phyloP scores from a whole-genome alignment of 1,284 basidiomycete species.

The Gomphus bonarii region DNA sequence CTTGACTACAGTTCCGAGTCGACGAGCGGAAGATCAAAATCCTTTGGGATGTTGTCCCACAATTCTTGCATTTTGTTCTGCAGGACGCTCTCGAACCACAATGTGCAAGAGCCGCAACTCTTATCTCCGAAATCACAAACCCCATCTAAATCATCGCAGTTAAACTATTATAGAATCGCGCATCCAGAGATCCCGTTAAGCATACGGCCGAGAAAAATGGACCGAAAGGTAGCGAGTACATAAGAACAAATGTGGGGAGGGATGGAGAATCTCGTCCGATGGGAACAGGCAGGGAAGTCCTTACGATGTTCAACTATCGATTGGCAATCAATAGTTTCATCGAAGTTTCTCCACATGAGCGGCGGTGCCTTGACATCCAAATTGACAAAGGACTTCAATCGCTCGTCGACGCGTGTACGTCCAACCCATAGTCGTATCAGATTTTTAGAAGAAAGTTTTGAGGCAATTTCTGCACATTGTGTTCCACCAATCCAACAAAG shows the following conservation, averaged over 20 bases:
- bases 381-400: neutral
- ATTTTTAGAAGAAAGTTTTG: neutral
- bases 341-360: neutral
- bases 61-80: slow-evolving; percentile 1
- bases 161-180: neutral
- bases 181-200: neutral
- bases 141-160: no score
- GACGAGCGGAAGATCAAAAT: slow-evolving; percentile 3
- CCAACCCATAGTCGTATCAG: neutral
- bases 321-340: no score
- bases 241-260: no score
- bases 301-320: no score
- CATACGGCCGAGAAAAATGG: neutral
- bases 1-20: neutral
- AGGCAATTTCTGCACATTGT: neutral
- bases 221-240: no score
- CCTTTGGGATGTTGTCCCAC: slow-evolving; percentile 2
- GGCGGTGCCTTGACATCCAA: neutral
- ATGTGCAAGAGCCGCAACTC: neutral
- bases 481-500: neutral
- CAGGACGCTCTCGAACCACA: neutral
- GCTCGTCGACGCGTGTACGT: neutral
- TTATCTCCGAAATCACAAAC: neutral
- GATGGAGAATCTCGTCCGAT: no score
- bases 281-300: no score